phyloP scores from a whole-genome alignment of 345 rosid species.

The Cardiospermum halicacabum region DNA sequence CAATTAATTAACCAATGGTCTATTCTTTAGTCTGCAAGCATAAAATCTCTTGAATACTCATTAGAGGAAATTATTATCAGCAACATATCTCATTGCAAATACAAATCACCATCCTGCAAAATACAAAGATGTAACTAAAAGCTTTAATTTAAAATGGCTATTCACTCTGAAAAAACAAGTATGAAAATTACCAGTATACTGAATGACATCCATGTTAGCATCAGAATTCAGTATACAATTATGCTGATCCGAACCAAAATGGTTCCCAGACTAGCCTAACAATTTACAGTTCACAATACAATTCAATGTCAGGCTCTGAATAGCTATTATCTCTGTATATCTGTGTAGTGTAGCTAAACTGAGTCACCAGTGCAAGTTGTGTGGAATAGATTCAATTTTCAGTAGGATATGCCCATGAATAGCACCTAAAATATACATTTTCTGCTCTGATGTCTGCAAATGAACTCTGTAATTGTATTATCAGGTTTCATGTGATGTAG shows the following conservation, averaged over 20 bases:
- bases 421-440: constrained; percentile 11
- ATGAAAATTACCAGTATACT: not conserved
- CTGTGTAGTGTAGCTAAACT: not conserved
- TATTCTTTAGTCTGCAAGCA: not conserved
- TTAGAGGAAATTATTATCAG: not conserved
- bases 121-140: not conserved
- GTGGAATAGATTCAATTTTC: constrained; percentile 8
- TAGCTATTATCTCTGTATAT: not conserved
- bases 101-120: not conserved
- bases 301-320: not conserved
- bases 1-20: not conserved
- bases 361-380: constrained; percentile 2
- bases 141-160: not conserved
- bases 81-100: not conserved
- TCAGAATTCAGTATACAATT: not conserved
- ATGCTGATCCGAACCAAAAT: not conserved
- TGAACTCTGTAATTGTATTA: constrained; percentile 6
- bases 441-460: constrained; percentile 12
- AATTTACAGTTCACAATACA: not conserved
- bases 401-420: constrained; percentile 14
- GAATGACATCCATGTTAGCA: not conserved
- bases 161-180: not conserved
- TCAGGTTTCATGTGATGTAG: constrained; percentile 3
- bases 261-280: not conserved
- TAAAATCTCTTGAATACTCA: not conserved